Conservation (phyloP, 768 basidiomycete genomes). For the Kondoa malvinella region DNA sequence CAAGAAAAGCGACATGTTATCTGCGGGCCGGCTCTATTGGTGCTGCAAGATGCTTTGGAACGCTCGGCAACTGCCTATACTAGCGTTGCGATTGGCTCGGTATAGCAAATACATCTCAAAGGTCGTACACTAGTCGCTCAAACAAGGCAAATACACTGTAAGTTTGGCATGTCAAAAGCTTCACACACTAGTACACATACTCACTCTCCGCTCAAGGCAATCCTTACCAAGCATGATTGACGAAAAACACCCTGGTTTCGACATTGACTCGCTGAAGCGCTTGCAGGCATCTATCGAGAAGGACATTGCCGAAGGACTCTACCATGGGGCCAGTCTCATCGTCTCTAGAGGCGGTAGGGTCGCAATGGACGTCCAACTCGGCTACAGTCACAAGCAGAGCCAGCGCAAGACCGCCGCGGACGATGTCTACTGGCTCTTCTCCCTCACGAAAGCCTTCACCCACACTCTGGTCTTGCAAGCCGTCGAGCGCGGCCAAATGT, state of each 20-base stretch:
- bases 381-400: neutral
- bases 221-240: neutral
- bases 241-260: neutral
- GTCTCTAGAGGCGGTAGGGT: neutral
- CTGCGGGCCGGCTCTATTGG: no score
- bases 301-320: neutral
- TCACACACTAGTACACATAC: neutral
- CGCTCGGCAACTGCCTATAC: no score
- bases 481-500: neutral
- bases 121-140: no score
- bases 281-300: neutral
- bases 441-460: neutral
- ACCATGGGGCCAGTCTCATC: neutral
- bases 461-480: neutral
- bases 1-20: no score
- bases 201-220: neutral
- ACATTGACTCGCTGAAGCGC: neutral
- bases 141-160: no score
- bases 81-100: no score
- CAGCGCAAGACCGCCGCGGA: neutral
- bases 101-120: no score
- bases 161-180: neutral
- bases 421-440: neutral
- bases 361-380: neutral
- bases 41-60: no score